Evolutionary conservation across 225 moss, liverwort and hornwort genomes (phyloP).

Genomic region (Lunularia cruciata): DNA sequence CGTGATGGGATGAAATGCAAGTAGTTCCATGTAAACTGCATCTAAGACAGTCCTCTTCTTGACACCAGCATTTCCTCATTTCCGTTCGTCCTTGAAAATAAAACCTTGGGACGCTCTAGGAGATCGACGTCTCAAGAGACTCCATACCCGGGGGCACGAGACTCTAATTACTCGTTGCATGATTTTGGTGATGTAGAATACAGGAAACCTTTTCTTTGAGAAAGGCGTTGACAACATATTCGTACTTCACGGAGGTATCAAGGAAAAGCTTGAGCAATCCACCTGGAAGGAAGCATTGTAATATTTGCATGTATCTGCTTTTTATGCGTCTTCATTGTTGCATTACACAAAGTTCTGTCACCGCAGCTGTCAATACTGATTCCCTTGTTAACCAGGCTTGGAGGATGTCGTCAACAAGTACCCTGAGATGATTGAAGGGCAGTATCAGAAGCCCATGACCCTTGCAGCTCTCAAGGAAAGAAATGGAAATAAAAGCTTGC

Average conservation of each 20-base stretch:
- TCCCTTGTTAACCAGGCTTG: slow-evolving; percentile 13
- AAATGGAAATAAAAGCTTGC: background rate
- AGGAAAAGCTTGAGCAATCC: too few relatives aligned
- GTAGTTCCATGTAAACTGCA: too few relatives aligned
- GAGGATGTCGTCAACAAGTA: slow-evolving; percentile 24
- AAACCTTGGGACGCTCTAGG: too few relatives aligned
- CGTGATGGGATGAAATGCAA: too few relatives aligned
- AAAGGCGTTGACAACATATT: slow-evolving; percentile 42
- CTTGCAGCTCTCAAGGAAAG: background rate
- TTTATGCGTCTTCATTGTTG: background rate
- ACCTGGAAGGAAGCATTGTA: background rate
- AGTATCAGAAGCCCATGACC: slow-evolving; percentile 16
- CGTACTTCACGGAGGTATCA: slow-evolving; percentile 40
- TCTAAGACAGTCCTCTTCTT: too few relatives aligned
- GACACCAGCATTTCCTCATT: too few relatives aligned
- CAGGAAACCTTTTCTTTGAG: slow-evolving; percentile 36
- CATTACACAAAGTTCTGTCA: too few relatives aligned
- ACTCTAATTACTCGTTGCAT: too few relatives aligned
- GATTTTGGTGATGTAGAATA: slow-evolving; percentile 8
- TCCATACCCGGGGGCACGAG: too few relatives aligned
- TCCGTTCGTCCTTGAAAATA: too few relatives aligned
- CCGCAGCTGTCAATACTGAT: background rate
- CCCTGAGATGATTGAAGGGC: slow-evolving; percentile 31
- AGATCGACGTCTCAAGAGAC: too few relatives aligned
- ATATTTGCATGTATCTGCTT: background rate